A percentile compares a stretch with the other conserved stretches of the same genome.
Conservation (phyloP, 1,139 yeast genomes). For the Yamadazyma jaroonii region DNA sequence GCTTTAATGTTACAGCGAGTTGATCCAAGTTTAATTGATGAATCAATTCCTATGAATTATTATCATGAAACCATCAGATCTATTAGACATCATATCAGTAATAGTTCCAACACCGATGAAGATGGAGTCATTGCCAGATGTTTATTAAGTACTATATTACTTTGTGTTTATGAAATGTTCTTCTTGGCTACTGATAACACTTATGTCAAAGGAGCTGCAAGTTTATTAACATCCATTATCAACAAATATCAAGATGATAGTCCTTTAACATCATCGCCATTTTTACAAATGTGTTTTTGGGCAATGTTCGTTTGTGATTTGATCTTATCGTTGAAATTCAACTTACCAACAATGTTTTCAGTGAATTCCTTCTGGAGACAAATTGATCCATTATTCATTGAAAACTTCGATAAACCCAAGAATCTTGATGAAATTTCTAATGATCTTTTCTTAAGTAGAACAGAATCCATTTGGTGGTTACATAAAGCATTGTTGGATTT, state of each 20-base stretch:
- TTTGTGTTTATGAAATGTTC: conserved; percentile 38
- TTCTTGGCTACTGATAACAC: conserved; percentile 37
- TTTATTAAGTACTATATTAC: conserved; percentile 33
- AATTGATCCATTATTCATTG: conserved; percentile 31
- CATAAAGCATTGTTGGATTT: conserved; percentile 30
- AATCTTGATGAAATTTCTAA: background rate
- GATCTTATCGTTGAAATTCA: conserved; percentile 31
- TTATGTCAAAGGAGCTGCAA: conserved; percentile 35
- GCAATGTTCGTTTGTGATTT: conserved; percentile 34
- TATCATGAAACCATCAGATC: conserved; percentile 35
- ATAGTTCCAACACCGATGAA: conserved; percentile 23
- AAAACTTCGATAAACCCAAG: conserved; percentile 12
- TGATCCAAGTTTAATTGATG: conserved; percentile 26
- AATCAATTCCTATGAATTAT: conserved; percentile 32
- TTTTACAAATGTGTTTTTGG: conserved; percentile 37
- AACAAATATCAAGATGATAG: conserved; percentile 16
- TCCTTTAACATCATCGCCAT: conserved; percentile 25
- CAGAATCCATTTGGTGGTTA: conserved; percentile 36
- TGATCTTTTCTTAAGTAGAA: conserved; percentile 14
- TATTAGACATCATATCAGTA: conserved; percentile 23
- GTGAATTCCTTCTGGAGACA: conserved; percentile 29
- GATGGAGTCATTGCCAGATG: conserved; percentile 34
- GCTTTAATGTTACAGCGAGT: conserved; percentile 31
- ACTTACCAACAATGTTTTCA: conserved; percentile 30
- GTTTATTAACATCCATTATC: conserved; percentile 28